Percentiles rank a stretch among this genome's conserved stretches.
Evolutionary conservation across 2,329 filamentous ascomycete genomes (phyloP).

Genomic region (Setomelanomma holmii): DNA sequence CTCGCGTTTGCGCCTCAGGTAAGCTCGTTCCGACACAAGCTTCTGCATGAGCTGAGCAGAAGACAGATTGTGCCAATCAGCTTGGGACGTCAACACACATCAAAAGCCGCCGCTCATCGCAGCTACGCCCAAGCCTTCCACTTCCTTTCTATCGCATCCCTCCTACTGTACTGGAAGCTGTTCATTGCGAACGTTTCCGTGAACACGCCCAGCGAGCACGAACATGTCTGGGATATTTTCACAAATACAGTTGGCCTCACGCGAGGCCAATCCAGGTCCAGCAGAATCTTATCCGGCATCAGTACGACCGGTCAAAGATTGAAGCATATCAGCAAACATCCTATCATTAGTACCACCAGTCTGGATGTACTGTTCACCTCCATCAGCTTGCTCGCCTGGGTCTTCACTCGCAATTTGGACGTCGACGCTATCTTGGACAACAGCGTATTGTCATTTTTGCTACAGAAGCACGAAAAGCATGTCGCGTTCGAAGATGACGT

Average conservation of each 20-base stretch:
- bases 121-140: constrained; percentile 59
- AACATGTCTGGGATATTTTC: constrained; percentile 44
- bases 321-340: constrained; percentile 63
- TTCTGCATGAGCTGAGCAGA: constrained; percentile 11
- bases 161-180: constrained; percentile 56
- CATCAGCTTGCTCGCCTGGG: constrained; percentile 64
- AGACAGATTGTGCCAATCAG: constrained; percentile 53
- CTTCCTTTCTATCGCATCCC: constrained; percentile 53
- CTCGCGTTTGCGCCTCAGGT: constrained; percentile 47
- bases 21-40: not conserved
- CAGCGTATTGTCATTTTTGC: constrained; percentile 39
- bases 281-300: constrained; percentile 35
- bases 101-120: constrained; percentile 49
- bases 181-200: constrained; percentile 54
- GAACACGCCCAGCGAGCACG: constrained; percentile 57
- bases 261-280: constrained; percentile 48
- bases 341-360: constrained; percentile 63
- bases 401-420: constrained; percentile 61
- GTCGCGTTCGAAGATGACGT: constrained; percentile 26
- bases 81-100: constrained; percentile 57
- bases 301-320: constrained; percentile 46
- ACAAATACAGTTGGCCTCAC: constrained; percentile 52
- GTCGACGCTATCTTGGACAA: constrained; percentile 57
- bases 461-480: constrained; percentile 36
- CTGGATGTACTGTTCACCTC: constrained; percentile 66